Conservation (phyloP, 495 filamentous ascomycete genomes). For the Cryomyces minteri region DNA sequence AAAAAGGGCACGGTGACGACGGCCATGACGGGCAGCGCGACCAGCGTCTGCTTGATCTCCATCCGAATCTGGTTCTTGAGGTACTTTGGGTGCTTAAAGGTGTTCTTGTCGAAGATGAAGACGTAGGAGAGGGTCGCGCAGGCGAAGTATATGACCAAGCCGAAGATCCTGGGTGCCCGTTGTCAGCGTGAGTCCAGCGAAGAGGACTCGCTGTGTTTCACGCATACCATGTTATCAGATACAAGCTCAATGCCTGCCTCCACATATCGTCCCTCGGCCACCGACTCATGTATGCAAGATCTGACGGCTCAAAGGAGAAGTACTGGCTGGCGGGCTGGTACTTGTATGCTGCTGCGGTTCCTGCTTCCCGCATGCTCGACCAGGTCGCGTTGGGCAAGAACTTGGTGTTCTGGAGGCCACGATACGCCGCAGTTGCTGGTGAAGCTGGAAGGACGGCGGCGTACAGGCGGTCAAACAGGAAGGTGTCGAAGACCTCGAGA, state of each 20-base stretch:
- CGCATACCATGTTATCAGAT: conserved; percentile 68
- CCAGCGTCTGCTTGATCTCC: conserved; percentile 67
- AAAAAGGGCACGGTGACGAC: conserved; percentile 70
- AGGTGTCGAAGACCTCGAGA: conserved; percentile 71
- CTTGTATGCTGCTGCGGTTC: conserved; percentile 28
- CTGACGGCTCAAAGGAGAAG: conserved; percentile 47
- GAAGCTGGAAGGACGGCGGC: conserved; percentile 41
- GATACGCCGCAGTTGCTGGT: conserved; percentile 17
- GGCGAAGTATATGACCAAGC: conserved; percentile 65
- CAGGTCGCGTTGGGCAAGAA: conserved; percentile 1
- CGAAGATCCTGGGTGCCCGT: conserved; percentile 50
- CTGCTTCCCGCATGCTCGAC: conserved; percentile 9
- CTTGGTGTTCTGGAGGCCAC: conserved; percentile 11
- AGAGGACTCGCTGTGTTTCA: neutral
- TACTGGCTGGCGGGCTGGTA: conserved; percentile 59
- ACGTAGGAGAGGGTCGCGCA: conserved; percentile 70
- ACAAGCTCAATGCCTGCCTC: conserved; percentile 60
- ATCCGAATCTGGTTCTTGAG: conserved; percentile 81
- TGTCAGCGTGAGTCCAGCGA: conserved; percentile 5
- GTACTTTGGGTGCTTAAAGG: conserved; percentile 81
- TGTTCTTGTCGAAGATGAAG: conserved; percentile 87
- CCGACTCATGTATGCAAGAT: conserved; percentile 65
- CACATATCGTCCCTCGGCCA: conserved; percentile 66
- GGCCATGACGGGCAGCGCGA: conserved; percentile 66
- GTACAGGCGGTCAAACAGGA: conserved; percentile 67